A percentile compares a stretch with the other conserved stretches of the same genome.
Conservation (phyloP, 352 stramenopile genomes). For the Globisporangium splendens region DNA sequence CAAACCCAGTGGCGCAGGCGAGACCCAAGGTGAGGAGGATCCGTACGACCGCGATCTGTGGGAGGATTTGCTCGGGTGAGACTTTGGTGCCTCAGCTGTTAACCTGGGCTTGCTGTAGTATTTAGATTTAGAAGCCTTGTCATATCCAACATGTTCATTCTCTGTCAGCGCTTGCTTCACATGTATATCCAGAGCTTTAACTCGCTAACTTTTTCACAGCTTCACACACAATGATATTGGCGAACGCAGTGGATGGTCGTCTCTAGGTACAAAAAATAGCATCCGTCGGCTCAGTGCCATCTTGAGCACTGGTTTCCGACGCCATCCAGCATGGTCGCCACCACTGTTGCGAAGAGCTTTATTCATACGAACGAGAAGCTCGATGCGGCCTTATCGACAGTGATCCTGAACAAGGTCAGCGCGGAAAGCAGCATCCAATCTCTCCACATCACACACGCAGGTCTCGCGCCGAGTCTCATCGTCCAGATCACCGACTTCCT, state of each 20-base stretch:
- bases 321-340: not conserved
- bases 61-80: constrained; percentile 52
- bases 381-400: constrained; percentile 18
- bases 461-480: constrained; percentile 34
- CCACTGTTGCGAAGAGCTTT: not conserved
- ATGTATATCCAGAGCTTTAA: too few species aligned
- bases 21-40: constrained; percentile 29
- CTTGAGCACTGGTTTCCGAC: too few species aligned
- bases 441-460: constrained; percentile 23
- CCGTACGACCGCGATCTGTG: constrained; percentile 68
- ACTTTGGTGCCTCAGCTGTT: too few species aligned
- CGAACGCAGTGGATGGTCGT: too few species aligned
- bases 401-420: constrained; percentile 19
- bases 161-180: too few species aligned
- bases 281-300: too few species aligned
- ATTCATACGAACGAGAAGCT: constrained; percentile 22
- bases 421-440: constrained; percentile 10
- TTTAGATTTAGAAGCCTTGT: too few species aligned
- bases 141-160: too few species aligned
- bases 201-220: too few species aligned
- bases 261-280: too few species aligned
- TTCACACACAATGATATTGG: too few species aligned
- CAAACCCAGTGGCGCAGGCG: constrained; percentile 1
- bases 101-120: too few species aligned
- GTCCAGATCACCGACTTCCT: constrained; percentile 47